Base-by-base conservation (phyloP, 2,329 filamentous ascomycete species). In the Hypoxylon sp. region DNA sequence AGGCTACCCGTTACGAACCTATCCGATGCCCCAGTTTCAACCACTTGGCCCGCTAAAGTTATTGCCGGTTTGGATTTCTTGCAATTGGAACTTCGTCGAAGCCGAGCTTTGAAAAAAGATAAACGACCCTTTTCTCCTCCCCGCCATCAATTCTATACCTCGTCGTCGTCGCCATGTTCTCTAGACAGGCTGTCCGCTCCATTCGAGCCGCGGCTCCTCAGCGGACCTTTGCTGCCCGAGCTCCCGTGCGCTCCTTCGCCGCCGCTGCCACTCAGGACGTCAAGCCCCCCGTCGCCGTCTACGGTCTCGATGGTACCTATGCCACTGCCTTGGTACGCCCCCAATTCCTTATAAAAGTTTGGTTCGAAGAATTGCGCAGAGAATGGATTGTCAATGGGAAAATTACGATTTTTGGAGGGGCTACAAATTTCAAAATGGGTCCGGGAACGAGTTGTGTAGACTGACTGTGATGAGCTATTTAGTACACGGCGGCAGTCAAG, bases 401-500 rank as follows among this genome's bases (percentile, higher is more conserved):
- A 25, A 25, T 25, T 6, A 25, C n/a, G n/a, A n/a, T n/a, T n/a
- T n/a, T n/a, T n/a, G n/a, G n/a, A n/a, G n/a, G n/a, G n/a, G n/a
- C n/a, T n/a, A n/a, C n/a, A n/a, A n/a, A n/a, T n/a, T n/a, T n/a
- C n/a, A n/a, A n/a, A n/a, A n/a, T n/a, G n/a, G n/a, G n/a, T n/a
- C n/a, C n/a, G 20, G 29, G 32, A 45, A 52, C 25, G 41, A 59
- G 43, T 43, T 49, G 34, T 55, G 54, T 69, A 69, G 63, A 69
- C 57, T 47, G 63, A 69, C 57, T 47, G n/a, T n/a, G 60, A 63
- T 74, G 71, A 71, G 70, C 67, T 60, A 72, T 76, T 76, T 69
- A 99, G 94, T 99, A 96, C 86, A 97, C 92, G 62, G 94, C 94
- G 60, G 91, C 93, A 67, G 86, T 87, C 73, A 99, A 97, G 84